Evolutionary conservation across 805 yeast genomes (phyloP), one percentile per base, ranked within the genome.

Genomic region (Saccharomycopsis fermentans): DNA sequence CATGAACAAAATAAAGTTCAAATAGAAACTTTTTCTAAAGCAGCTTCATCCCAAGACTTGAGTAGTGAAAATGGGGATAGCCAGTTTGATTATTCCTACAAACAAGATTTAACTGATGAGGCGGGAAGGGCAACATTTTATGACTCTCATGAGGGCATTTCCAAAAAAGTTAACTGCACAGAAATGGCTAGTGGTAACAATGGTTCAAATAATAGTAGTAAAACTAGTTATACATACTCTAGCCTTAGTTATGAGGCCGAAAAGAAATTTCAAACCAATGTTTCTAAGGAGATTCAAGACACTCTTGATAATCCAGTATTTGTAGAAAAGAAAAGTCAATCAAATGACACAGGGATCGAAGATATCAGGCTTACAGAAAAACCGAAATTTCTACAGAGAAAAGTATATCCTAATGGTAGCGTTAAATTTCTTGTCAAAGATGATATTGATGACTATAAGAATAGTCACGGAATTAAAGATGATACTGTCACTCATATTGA

Each of bases 341-440:
- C 6, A 43, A 4, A 43, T 24, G 35, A 11, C 2, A n/a, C 17
- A 34, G 48, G 26, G 39, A 26, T 39, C 9, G 8, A 24, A 2
- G 39, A 17, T 3, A 2, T 9, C 21, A 32, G 24, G 17, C 8
- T 32, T 17, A 12, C 6, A 19, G 26, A 16, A 6, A 26, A 26
- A 16, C 5, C 54, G n/a, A 34, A 34, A 43, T 9, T 55, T 26
- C 29, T 58, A 53, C 59, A 58, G 16, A 59, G 58, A n/a, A 56
- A 48, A 12, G 55, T 59, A 4, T 56, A 54, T n/a, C 62, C 62
- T 12, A 54, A 57, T 27, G 17, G 53, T 16, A 55, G 50, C 17
- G 50, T 26, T 19, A 34, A 35, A n/a, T 43, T 26, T 58, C 51
- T 34, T 21, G 26, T 55, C 21, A 34, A 35, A 36, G 37, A 14